Evolutionary conservation across 2,329 filamentous ascomycete genomes (phyloP).

Genomic region (Aspergillus jensenii): DNA sequence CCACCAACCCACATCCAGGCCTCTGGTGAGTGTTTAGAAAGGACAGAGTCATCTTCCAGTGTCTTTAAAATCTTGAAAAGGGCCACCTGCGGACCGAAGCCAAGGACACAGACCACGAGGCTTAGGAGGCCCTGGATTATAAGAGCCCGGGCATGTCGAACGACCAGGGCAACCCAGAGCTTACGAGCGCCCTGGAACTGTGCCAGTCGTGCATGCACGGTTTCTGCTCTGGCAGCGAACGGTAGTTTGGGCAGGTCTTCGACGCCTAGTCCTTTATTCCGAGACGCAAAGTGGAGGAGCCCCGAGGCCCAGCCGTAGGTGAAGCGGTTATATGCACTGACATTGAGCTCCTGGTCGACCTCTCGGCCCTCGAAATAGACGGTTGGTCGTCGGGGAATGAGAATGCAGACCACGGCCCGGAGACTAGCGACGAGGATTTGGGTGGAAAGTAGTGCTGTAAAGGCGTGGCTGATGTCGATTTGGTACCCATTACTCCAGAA

Average conservation of each 20-base stretch:
- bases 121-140: slow-evolving; percentile 61
- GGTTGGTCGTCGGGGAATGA: slow-evolving; percentile 66
- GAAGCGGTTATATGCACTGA: slow-evolving; percentile 60
- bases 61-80: slow-evolving; percentile 65
- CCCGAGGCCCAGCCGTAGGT: slow-evolving; percentile 65
- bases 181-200: slow-evolving; percentile 32
- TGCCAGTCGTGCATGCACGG: slow-evolving; percentile 52
- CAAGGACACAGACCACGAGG: slow-evolving; percentile 55
- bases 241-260: slow-evolving; percentile 63
- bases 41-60: slow-evolving; percentile 57
- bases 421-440: slow-evolving; percentile 46
- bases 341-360: slow-evolving; percentile 65
- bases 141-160: slow-evolving; percentile 58
- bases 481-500: slow-evolving; percentile 29
- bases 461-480: slow-evolving; percentile 10
- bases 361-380: slow-evolving; percentile 60
- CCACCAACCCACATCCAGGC: slow-evolving; percentile 69
- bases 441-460: slow-evolving; percentile 49
- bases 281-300: slow-evolving; percentile 56
- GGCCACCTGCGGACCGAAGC: slow-evolving; percentile 69
- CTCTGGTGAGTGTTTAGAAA: slow-evolving; percentile 48
- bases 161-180: slow-evolving; percentile 62
- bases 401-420: slow-evolving; percentile 42
- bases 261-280: slow-evolving; percentile 61
- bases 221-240: slow-evolving; percentile 53